Evolutionary conservation across 192 early-diverging fungal genomes (phyloP).

Genomic region (Entomortierella lignicola): DNA sequence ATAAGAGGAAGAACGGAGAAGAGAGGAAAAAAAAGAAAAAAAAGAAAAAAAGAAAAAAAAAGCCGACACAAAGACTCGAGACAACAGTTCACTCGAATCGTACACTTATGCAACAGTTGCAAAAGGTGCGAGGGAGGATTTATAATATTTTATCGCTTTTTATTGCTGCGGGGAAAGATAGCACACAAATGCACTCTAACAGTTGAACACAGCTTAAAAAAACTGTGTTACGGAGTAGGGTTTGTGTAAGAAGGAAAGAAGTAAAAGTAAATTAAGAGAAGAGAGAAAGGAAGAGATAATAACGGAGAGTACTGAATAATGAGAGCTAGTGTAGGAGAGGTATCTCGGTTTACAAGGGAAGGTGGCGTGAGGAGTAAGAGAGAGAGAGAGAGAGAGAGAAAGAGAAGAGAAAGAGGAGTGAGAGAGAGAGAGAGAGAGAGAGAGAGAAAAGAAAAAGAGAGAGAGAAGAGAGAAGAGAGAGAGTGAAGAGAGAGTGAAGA

Average conservation of each 20-base stretch:
- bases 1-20: background rate
- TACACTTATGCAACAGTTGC: too few relatives aligned
- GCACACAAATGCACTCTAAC: too few relatives aligned
- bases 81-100: too few relatives aligned
- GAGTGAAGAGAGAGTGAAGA: background rate
- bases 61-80: too few relatives aligned
- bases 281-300: background rate
- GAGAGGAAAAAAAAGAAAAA: too few relatives aligned
- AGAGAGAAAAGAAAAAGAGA: background rate
- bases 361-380: background rate
- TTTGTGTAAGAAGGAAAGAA: slow-evolving; percentile 6
- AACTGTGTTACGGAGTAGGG: too few relatives aligned
- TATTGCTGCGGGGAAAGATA: too few relatives aligned
- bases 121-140: too few relatives aligned
- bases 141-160: too few relatives aligned
- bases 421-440: slow-evolving; percentile 5
- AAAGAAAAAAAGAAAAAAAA: too few relatives aligned
- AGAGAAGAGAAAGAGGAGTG: background rate
- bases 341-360: background rate
- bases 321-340: background rate
- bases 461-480: background rate
- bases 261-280: background rate
- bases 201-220: too few relatives aligned
- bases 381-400: background rate
- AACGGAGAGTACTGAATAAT: background rate